A percentile compares a stretch with the other conserved stretches of the same genome.
These are phyloP conservation scores for Saccharum hybrid DNA, from an alignment of 202 grass and related monocot genomes.

Conservation along the genomic window DNA sequence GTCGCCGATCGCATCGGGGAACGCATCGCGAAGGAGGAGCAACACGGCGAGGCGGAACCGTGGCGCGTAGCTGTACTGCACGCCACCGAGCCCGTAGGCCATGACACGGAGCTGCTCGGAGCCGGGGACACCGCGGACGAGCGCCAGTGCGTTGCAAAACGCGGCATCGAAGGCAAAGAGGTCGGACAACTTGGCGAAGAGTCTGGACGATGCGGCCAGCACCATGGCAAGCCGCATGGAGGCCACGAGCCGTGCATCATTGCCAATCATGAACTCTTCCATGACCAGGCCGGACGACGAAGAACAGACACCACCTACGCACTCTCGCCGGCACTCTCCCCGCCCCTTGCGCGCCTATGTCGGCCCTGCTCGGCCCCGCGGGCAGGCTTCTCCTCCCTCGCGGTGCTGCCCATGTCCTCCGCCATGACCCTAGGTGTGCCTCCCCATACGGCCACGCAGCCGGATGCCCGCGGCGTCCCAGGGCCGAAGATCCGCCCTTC, in stretches of 20 bases:
- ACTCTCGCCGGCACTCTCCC: too few species aligned
- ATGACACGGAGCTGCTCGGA: constrained; percentile 10
- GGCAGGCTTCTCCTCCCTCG: too few species aligned
- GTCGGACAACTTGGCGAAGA: constrained; percentile 23
- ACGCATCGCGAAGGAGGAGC: constrained; percentile 16
- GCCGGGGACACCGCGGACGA: neutral
- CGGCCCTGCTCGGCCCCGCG: too few species aligned
- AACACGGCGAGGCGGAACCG: constrained; percentile 32
- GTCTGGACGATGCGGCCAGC: neutral
- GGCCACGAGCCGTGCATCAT: neutral
- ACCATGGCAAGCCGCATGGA: constrained; percentile 14
- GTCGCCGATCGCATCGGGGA: neutral
- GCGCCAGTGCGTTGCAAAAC: neutral
- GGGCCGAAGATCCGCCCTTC: too few species aligned
- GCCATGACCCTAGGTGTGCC: too few species aligned
- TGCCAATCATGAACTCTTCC: constrained; percentile 29
- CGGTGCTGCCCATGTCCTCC: too few species aligned
- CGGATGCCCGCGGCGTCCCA: too few species aligned
- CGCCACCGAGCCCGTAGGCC: constrained; percentile 19
- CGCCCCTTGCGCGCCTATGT: too few species aligned
- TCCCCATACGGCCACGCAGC: too few species aligned
- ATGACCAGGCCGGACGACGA: neutral
- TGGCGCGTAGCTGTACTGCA: constrained; percentile 9
- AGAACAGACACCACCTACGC: neutral
- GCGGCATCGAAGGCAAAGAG: constrained; percentile 17